Conservation (phyloP, 805 yeast genomes). For the Cyberlindnera suaveolens region DNA sequence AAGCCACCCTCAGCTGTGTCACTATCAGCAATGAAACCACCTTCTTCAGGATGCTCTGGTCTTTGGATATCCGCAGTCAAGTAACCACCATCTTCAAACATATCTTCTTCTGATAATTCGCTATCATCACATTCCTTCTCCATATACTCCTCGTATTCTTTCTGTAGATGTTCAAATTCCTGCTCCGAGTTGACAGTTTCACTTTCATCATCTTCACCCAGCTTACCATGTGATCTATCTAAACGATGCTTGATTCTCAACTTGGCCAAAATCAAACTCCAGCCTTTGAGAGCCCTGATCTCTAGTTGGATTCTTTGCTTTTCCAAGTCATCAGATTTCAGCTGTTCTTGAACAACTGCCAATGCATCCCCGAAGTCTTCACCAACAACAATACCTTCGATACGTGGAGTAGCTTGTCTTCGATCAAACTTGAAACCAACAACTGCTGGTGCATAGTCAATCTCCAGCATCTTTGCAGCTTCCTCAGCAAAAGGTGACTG, state of each 20-base stretch:
- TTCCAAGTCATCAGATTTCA: constrained; percentile 37
- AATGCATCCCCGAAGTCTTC: constrained; percentile 56
- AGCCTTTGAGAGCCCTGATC: constrained; percentile 40
- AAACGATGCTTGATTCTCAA: constrained; percentile 36
- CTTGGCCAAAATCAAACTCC: constrained; percentile 40
- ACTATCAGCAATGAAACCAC: not conserved
- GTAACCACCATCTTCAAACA: constrained; percentile 12
- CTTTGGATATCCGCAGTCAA: constrained; percentile 5
- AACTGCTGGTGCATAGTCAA: constrained; percentile 85
- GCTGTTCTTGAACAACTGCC: constrained; percentile 38
- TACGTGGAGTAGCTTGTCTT: constrained; percentile 50
- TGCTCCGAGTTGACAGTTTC: constrained; percentile 4
- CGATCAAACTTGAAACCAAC: constrained; percentile 74
- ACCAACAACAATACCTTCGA: constrained; percentile 75
- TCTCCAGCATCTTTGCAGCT: constrained; percentile 65
- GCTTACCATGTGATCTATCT: constrained; percentile 39
- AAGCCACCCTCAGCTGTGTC: not conserved
- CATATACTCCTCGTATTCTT: constrained; percentile 19
- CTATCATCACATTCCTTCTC: constrained; percentile 15
- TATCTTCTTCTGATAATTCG: constrained; percentile 2
- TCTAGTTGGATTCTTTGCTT: constrained; percentile 39
- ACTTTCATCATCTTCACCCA: constrained; percentile 8
- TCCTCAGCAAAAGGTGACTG: constrained; percentile 46
- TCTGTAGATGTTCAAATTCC: constrained; percentile 11
- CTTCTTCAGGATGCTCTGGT: not conserved